Evolutionary conservation across 2,329 filamentous ascomycete genomes (phyloP), one percentile per base, ranked within the genome.

Genomic region (Harringtonia aguacate): DNA sequence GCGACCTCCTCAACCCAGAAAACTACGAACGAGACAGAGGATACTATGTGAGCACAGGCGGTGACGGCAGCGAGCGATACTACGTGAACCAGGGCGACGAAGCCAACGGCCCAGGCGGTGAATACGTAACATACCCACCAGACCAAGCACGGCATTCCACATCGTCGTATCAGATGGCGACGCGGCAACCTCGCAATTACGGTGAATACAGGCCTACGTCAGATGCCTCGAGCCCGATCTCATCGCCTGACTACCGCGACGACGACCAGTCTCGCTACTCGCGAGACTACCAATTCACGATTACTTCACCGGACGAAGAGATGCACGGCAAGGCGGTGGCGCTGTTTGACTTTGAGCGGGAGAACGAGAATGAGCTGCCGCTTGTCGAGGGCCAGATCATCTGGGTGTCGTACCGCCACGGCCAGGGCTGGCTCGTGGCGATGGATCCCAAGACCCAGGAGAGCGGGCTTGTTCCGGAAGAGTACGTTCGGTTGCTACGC

Each of bases 241-340:
- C 77, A 15, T 82, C 78, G 9, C 75, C 77, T 2, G 70, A 69
- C 27, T 72, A 68, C 48, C 69, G 65, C 45, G 68, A 74, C 46
- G 75, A 78, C 53, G 81, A 88, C 56, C 75, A 86, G 58, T 86
- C 81, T 44, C 78, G 88, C 55, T 94, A 89, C 62, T 94, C 87
- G 37, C 79, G 85, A 52, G 86, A 95, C 62, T 95, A 94, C 60
- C 86, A 94, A 55, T 95, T 95, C 61, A 94, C 87, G 17, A 94
- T 95, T 54, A 90, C 86, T 15, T 94, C 86, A 14, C 88, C 89
- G 6, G 92, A 97, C 60, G 90, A 97, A 64, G 88, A 97, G 61
- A 95, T 95, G 77, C 89, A 95, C 58, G 92, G 92, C 39, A 95
- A 94, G 60, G 89, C 88, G 12, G 86, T 98, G 24, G 92, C 92